These are phyloP conservation scores for Globisporangium megalacanthum DNA, from an alignment of 352 stramenopile species.

Conservation along the genomic window DNA sequence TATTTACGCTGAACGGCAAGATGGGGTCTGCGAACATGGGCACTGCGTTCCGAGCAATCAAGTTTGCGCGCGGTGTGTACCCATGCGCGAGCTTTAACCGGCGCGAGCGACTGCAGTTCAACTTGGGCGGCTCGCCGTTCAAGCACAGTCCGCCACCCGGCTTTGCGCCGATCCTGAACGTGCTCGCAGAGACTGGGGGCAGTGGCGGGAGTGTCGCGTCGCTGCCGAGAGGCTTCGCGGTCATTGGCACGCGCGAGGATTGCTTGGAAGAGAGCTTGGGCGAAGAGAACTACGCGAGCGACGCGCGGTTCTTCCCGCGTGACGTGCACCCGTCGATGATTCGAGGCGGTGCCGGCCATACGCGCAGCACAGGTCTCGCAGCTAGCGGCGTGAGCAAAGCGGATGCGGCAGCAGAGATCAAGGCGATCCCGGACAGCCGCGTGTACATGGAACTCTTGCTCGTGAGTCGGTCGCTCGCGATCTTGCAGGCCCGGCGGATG, in stretches of 20 bases:
- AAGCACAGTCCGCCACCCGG: slow-evolving; percentile 67
- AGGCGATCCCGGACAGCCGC: slow-evolving; percentile 70
- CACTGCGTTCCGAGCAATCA: slow-evolving; percentile 71
- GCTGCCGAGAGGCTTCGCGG: slow-evolving; percentile 60
- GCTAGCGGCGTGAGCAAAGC: slow-evolving; percentile 43
- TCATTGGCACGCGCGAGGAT: slow-evolving; percentile 77
- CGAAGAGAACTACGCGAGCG: slow-evolving; percentile 79
- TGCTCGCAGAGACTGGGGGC: slow-evolving; percentile 34
- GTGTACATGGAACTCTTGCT: slow-evolving; percentile 76
- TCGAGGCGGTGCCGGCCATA: slow-evolving; percentile 39
- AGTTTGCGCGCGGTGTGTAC: slow-evolving; percentile 81
- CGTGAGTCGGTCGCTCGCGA: slow-evolving; percentile 69
- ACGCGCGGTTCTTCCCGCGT: slow-evolving; percentile 72
- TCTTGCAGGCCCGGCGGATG: slow-evolving; percentile 72
- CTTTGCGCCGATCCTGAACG: slow-evolving; percentile 77
- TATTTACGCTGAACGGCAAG: slow-evolving; percentile 91
- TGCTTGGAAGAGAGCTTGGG: slow-evolving; percentile 79
- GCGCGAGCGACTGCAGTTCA: slow-evolving; percentile 81
- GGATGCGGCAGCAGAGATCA: slow-evolving; percentile 69
- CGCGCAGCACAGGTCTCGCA: slow-evolving; percentile 34
- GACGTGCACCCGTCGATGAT: slow-evolving; percentile 76
- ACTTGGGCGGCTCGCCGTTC: slow-evolving; percentile 78
- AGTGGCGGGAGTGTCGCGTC: slow-evolving; percentile 23
- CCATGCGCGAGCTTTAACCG: slow-evolving; percentile 87
- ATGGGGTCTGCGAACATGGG: slow-evolving; percentile 85